These are phyloP conservation scores for Scheffersomyces lignicola DNA, from an alignment of 1,139 yeast species.

Conservation along the genomic window DNA sequence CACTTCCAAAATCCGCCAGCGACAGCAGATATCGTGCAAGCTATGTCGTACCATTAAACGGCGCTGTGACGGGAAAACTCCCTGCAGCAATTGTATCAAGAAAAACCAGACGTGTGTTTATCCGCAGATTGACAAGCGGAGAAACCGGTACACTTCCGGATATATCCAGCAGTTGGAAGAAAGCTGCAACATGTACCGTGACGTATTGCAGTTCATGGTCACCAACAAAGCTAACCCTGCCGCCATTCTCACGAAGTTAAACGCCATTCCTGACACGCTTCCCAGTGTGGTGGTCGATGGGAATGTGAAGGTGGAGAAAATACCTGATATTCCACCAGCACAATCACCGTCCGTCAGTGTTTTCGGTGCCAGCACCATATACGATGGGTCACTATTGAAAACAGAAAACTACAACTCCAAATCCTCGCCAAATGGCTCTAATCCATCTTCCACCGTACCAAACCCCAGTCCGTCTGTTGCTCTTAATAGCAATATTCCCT, in stretches of 20 bases:
- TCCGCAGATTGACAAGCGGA: constrained; percentile 11
- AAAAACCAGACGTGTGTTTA: constrained; percentile 12
- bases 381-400: not conserved
- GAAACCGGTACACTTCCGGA: constrained; percentile 12
- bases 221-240: not conserved
- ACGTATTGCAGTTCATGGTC: not conserved
- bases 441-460: not conserved
- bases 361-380: not conserved
- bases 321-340: constrained; percentile 2
- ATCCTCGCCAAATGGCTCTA: not conserved
- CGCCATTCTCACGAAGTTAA: not conserved
- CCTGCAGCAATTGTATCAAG: constrained; percentile 16
- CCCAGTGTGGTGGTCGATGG: not conserved
- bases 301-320: not conserved
- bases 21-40: constrained; percentile 13
- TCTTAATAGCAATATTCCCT: not conserved
- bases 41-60: constrained; percentile 16
- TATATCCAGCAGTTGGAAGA: constrained; percentile 10
- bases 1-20: constrained; percentile 3
- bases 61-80: constrained; percentile 17
- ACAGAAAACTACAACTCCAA: not conserved
- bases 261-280: not conserved
- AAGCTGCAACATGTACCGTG: not conserved
- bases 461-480: not conserved
- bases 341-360: constrained; percentile 3